Evolutionary conservation across 345 rosid genomes (phyloP).

Genomic region (Eucalyptus camaldulensis): DNA sequence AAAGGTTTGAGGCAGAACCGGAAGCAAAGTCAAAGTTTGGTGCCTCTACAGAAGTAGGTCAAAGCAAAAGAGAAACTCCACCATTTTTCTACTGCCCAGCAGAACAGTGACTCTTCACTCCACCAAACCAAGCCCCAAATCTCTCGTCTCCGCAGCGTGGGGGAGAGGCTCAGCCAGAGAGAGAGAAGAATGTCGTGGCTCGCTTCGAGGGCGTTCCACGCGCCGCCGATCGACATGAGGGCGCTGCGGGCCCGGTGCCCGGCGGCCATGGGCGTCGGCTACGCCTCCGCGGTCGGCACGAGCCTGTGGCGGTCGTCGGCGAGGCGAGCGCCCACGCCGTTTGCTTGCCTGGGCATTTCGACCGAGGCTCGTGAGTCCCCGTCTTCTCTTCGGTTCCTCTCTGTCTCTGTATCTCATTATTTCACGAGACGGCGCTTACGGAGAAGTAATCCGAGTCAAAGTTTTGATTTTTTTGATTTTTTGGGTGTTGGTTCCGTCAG

Average conservation of each 20-base stretch:
- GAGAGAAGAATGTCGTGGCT: constrained; percentile 26
- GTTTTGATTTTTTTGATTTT: neutral
- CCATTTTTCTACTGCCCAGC: neutral
- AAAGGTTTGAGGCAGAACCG: no score
- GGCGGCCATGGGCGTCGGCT: constrained; percentile 16
- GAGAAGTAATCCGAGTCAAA: neutral
- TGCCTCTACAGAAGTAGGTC: neutral
- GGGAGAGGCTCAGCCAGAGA: neutral
- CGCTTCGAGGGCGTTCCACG: constrained; percentile 12
- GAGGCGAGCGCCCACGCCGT: constrained; percentile 5
- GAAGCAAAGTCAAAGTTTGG: neutral
- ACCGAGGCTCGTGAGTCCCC: constrained; percentile 18
- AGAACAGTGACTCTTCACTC: neutral
- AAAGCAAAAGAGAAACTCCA: neutral
- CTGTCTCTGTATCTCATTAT: neutral
- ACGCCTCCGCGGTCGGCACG: constrained; percentile 18
- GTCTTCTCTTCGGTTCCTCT: neutral
- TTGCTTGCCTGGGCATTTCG: constrained; percentile 30
- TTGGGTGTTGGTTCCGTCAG: neutral
- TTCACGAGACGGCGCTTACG: neutral
- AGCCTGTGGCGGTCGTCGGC: constrained; percentile 13
- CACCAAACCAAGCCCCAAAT: neutral
- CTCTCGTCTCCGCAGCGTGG: neutral
- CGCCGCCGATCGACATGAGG: constrained; percentile 10
- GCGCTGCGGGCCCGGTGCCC: constrained; percentile 6